Evolutionary conservation across 345 rosid species (phyloP).

Genomic region (Eucalyptus melliodora): DNA sequence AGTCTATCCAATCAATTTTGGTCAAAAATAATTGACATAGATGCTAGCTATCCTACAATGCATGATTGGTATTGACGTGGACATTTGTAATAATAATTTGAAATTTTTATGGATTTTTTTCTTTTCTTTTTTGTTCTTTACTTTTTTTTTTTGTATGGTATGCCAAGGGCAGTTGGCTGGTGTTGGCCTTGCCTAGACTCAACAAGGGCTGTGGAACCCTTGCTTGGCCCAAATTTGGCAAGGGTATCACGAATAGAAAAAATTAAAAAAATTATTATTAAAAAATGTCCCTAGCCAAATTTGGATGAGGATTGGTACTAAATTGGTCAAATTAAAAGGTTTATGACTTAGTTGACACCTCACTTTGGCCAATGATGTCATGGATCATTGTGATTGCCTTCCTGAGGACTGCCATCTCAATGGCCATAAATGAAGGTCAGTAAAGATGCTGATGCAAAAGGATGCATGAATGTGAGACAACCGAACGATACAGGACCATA

Average conservation of each 20-base stretch:
- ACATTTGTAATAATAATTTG: too few species aligned
- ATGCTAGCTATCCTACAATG: too few species aligned
- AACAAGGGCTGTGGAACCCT: too few species aligned
- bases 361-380: too few species aligned
- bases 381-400: neutral
- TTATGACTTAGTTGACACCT: neutral
- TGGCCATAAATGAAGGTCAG: neutral
- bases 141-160: neutral
- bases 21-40: neutral
- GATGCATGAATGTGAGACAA: neutral
- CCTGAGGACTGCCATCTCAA: neutral
- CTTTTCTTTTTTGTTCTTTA: neutral
- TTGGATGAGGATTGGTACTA: too few species aligned
- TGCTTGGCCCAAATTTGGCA: accelerated
- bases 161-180: too few species aligned
- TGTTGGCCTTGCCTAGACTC: too few species aligned
- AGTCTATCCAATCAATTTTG: neutral
- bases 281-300: neutral
- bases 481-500: neutral
- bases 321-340: too few species aligned
- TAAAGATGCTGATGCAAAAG: neutral
- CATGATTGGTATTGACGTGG: too few species aligned
- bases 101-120: too few species aligned
- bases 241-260: neutral
- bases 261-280: neutral